Evolutionary conservation across 345 rosid species (phyloP).

Genomic region (Gossypioides kirkii): DNA sequence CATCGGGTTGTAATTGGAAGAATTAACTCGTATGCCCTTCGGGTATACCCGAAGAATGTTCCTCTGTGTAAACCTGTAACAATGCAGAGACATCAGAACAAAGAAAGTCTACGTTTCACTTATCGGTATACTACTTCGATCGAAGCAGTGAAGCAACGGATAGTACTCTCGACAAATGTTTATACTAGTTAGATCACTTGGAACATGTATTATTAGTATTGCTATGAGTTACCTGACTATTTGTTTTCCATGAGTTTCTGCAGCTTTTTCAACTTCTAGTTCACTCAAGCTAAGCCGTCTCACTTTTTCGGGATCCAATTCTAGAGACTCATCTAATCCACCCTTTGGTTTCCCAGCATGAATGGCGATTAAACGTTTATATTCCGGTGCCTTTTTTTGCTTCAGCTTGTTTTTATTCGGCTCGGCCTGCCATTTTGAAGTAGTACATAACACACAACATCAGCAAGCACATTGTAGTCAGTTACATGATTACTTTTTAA

Average conservation of each 20-base stretch:
- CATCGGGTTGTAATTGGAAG: constrained; percentile 86
- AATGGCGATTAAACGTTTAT: constrained; percentile 42
- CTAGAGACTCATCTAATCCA: constrained; percentile 42
- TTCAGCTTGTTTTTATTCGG: not conserved
- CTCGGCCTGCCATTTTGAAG: not conserved
- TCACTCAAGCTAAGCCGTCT: constrained; percentile 68
- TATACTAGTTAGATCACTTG: not conserved
- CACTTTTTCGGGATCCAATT: constrained; percentile 49
- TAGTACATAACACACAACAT: not conserved
- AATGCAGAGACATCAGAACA: constrained; percentile 21
- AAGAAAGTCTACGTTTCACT: not conserved
- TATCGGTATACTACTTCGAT: not conserved
- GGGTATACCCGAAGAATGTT: constrained; percentile 85
- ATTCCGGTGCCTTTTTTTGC: constrained; percentile 26
- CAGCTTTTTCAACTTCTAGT: constrained; percentile 50
- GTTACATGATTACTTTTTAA: constrained; percentile 22
- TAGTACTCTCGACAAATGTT: not conserved
- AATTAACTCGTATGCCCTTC: constrained; percentile 75
- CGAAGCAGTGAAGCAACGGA: not conserved
- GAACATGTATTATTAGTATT: not conserved
- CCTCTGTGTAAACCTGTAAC: constrained; percentile 69
- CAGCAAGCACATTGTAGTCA: constrained; percentile 37
- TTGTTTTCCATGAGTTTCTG: constrained; percentile 39
- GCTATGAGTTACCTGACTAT: constrained; percentile 40
- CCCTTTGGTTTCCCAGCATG: constrained; percentile 66